Percentiles rank a stretch among this genome's conserved stretches.
phyloP scores from a whole-genome alignment of 352 stramenopile species.

The Aphanomyces stellatus region DNA sequence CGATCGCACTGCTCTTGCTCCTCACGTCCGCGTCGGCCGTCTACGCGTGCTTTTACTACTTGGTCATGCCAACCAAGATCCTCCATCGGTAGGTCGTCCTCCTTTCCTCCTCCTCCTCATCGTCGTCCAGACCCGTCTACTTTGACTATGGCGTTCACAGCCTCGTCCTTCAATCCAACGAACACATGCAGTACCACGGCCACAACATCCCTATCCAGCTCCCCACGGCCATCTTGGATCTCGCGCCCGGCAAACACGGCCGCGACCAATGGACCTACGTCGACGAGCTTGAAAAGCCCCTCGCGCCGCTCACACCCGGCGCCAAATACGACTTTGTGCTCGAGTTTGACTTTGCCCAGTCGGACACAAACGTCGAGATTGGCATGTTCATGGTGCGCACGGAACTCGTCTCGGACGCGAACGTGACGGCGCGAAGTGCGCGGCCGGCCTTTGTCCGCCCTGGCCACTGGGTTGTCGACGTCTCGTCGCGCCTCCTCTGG shows the following conservation, averaged over 20 bases:
- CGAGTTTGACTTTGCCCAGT: slow-evolving; percentile 60
- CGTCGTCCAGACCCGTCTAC: slow-evolving; percentile 1
- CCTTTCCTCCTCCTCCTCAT: not conserved
- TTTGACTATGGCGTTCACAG: slow-evolving; percentile 64
- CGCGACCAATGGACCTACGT: slow-evolving; percentile 6
- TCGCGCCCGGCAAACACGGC: slow-evolving; percentile 21
- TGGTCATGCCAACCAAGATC: slow-evolving; percentile 66
- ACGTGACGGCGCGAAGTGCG: slow-evolving; percentile 31
- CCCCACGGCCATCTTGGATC: slow-evolving; percentile 43
- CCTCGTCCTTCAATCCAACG: not conserved
- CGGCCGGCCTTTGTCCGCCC: slow-evolving; percentile 53
- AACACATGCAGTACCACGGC: not conserved
- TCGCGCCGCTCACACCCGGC: slow-evolving; percentile 36
- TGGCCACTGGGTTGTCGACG: slow-evolving; percentile 47
- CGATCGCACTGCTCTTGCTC: slow-evolving; percentile 32
- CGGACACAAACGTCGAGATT: slow-evolving; percentile 45
- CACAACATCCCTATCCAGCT: slow-evolving; percentile 25
- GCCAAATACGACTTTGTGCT: slow-evolving; percentile 76
- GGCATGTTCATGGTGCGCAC: slow-evolving; percentile 75
- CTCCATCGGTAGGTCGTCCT: slow-evolving; percentile 60
- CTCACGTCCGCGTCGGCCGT: slow-evolving; percentile 48
- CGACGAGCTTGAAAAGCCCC: not conserved
- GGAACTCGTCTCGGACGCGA: not conserved
- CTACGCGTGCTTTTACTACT: slow-evolving; percentile 64
- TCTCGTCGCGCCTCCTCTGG: slow-evolving; percentile 36